phyloP scores from a whole-genome alignment of 2,329 filamentous ascomycete genomes.

The Aspergillus chevalieri region DNA sequence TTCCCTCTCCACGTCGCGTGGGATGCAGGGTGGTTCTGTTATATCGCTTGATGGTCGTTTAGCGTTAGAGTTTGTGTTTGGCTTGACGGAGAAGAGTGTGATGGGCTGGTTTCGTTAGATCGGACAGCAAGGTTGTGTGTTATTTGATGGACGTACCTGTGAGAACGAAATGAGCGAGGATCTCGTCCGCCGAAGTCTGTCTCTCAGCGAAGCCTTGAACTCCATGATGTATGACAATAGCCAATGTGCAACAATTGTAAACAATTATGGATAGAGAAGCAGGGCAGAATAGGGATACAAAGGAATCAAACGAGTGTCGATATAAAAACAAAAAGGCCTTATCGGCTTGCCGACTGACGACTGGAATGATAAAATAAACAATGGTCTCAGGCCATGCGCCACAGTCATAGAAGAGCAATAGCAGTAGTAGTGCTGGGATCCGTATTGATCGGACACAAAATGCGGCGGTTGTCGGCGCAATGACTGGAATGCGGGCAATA shows the following conservation, averaged over 20 bases:
- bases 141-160: slow-evolving; percentile 18
- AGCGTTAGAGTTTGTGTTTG: neutral
- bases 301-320: neutral
- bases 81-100: no score
- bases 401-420: neutral
- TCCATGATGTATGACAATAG: slow-evolving; percentile 9
- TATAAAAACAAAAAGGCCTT: neutral
- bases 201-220: slow-evolving; percentile 5
- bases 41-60: slow-evolving; percentile 24
- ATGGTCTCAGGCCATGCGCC: neutral
- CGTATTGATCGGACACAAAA: neutral
- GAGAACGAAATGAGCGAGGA: slow-evolving; percentile 12
- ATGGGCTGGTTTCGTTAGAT: neutral
- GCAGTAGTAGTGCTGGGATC: neutral
- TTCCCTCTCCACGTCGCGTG: slow-evolving; percentile 27
- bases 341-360: neutral
- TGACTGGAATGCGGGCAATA: neutral
- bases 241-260: neutral
- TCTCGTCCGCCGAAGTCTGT: slow-evolving; percentile 8
- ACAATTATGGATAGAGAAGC: no score
- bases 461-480: neutral
- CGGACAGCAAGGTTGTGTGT: neutral
- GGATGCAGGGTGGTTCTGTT: slow-evolving; percentile 29
- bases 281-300: neutral
- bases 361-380: neutral